These are phyloP conservation scores for Cyclotella cryptica DNA, from an alignment of 108 stramenopile genomes.

Conservation along the genomic window DNA sequence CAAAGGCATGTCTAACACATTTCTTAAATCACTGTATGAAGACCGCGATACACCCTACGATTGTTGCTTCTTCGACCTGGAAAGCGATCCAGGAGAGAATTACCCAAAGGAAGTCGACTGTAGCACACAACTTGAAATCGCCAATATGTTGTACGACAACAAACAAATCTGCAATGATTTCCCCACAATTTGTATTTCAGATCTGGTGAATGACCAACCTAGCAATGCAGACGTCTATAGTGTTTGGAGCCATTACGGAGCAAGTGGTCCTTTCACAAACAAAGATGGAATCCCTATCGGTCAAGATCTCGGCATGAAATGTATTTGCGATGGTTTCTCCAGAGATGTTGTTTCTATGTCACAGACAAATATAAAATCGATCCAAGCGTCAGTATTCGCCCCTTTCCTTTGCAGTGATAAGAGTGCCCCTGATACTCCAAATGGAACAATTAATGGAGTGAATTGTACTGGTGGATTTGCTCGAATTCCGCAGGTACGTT, in stretches of 20 bases:
- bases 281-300: not conserved
- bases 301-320: not conserved
- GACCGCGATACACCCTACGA: not conserved
- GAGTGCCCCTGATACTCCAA: not conserved
- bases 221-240: not conserved
- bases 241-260: slow-evolving; percentile 1
- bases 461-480: not conserved
- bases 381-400: not conserved
- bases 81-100: not conserved
- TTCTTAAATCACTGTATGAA: too few species aligned
- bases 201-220: not conserved
- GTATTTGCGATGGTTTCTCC: not conserved
- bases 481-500: not conserved
- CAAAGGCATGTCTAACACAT: too few species aligned
- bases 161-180: slow-evolving; percentile 1
- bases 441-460: not conserved
- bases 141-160: not conserved
- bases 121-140: not conserved
- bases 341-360: not conserved
- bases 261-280: slow-evolving; percentile 3
- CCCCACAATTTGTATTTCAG: not conserved
- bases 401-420: not conserved
- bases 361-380: not conserved
- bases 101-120: not conserved
- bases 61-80: slow-evolving; percentile 1